Base-by-base conservation (phyloP, 352 stramenopile genomes). In the Phytophthora aleatoria region DNA sequence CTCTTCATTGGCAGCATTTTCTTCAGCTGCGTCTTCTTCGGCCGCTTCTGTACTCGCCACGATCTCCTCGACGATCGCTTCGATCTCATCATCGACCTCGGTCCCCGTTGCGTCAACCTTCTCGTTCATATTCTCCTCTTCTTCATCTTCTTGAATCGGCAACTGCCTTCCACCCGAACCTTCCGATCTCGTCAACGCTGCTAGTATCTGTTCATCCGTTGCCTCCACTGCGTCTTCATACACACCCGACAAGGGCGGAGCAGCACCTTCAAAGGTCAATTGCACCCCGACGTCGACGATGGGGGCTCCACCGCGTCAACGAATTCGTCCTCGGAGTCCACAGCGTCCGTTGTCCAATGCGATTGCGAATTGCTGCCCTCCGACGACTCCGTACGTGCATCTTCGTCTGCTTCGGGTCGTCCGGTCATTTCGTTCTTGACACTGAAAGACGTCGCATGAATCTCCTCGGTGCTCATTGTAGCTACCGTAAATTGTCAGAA, bases 321-420 rank as follows among this genome's bases (percentile, higher is more conserved):
- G 30, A 73, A 76, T 48, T 76, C 69, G 26, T 76, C 68, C 33
- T 76, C 69, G 1, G 64, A 73, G 10, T 76, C 69, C 8, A 10
- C 45, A 15, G 20, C 49, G 24, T 61, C 53, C 4, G 36, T 5
- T 38, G 33, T 10, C 33, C 33, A 38, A 10, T 38, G 33, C 26
- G 24, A 11, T 5, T 48, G 33, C 6, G 50, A 2, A 9, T 61
- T 56, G 20, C 58, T 61, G 6, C 59, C 59, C 0, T 67, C 58
- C 1, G 64, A 73, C 16, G 63, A 69, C 15, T 67, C 69, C 3
- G 64, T 71, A 2, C 42, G 41, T 35, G 53, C 38, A 47, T 73
- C 65, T 44, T 72, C 64, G 20, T 20, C 20, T 20, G 20, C 20
- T 39, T 71, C 63, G 8, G 33, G 47, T 24, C n/a, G 26, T 28